Evolutionary conservation across 345 rosid genomes (phyloP).

Genomic region (Combretum micranthum): DNA sequence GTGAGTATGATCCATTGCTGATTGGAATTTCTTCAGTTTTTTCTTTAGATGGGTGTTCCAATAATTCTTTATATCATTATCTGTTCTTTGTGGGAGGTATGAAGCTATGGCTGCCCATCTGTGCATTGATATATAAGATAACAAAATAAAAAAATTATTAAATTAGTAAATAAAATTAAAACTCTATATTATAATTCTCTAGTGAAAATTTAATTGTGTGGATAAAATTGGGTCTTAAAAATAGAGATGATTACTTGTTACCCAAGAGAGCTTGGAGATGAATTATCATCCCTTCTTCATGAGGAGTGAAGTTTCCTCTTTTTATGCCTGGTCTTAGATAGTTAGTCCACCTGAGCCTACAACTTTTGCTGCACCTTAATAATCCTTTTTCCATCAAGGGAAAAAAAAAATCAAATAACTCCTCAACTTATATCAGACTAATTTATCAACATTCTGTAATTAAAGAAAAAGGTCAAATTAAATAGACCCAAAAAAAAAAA

Average conservation of each 20-base stretch:
- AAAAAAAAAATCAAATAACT: not conserved
- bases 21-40: conserved; percentile 69
- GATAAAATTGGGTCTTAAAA: not conserved
- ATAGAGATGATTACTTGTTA: conserved; percentile 70
- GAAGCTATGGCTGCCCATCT: conserved; percentile 99
- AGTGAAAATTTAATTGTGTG: not conserved
- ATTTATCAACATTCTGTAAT: not conserved
- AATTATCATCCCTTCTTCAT: conserved; percentile 97
- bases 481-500: no score
- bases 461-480: not conserved
- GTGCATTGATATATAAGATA: not conserved
- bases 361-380: conserved; percentile 94
- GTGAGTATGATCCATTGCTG: conserved; percentile 16
- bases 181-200: no score
- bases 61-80: conserved; percentile 94
- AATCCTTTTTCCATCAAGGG: conserved; percentile 36
- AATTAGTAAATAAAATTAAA: not conserved
- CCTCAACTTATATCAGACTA: not conserved
- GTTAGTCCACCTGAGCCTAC: conserved; percentile 99
- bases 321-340: conserved; percentile 97
- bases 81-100: conserved; percentile 73
- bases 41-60: conserved; percentile 99
- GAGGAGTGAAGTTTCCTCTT: conserved; percentile 92
- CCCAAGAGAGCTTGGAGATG: conserved; percentile 98
- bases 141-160: not conserved